phyloP scores from a whole-genome alignment of 1,284 basidiomycete genomes.

The Exobasidium rhododendri region DNA sequence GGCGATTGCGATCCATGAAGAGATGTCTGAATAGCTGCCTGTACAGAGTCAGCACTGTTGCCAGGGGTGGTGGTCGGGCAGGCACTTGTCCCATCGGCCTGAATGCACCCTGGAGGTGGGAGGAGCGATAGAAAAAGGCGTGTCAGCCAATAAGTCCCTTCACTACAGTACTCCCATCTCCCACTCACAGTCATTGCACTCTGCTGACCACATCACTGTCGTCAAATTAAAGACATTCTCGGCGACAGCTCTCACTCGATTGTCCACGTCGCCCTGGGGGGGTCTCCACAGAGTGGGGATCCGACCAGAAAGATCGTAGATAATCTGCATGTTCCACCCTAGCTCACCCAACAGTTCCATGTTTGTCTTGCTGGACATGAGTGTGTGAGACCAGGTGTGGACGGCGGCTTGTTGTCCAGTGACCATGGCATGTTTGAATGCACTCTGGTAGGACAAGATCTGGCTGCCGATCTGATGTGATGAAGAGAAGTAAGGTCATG shows the following conservation, averaged over 20 bases:
- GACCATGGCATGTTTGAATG: conserved; percentile 8
- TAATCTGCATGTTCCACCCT: conserved; percentile 27
- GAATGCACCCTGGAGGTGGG: conserved; percentile 17
- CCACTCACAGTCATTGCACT: conserved; percentile 10
- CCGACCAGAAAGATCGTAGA: conserved; percentile 23
- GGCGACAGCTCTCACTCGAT: conserved; percentile 65
- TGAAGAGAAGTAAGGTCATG: background rate
- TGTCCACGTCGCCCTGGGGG: conserved; percentile 26
- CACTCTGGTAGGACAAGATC: conserved; percentile 11
- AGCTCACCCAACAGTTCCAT: conserved; percentile 19
- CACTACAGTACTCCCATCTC: too few species aligned
- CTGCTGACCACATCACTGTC: conserved; percentile 70
- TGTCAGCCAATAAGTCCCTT: too few species aligned
- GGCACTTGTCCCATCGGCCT: conserved; percentile 18
- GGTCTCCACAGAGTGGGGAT: conserved; percentile 17
- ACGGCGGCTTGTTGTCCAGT: conserved; percentile 36
- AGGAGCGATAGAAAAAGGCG: conserved; percentile 20
- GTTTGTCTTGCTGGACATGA: conserved; percentile 72
- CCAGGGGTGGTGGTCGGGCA: conserved; percentile 34
- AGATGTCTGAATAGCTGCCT: conserved; percentile 12
- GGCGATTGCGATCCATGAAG: conserved; percentile 55
- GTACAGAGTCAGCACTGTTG: conserved; percentile 22
- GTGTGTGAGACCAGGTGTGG: conserved; percentile 59
- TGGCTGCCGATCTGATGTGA: conserved; percentile 17
- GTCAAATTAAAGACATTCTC: conserved; percentile 60